These are phyloP conservation scores for Globisporangium takayamanum DNA, from an alignment of 352 stramenopile genomes.

Conservation along the genomic window DNA sequence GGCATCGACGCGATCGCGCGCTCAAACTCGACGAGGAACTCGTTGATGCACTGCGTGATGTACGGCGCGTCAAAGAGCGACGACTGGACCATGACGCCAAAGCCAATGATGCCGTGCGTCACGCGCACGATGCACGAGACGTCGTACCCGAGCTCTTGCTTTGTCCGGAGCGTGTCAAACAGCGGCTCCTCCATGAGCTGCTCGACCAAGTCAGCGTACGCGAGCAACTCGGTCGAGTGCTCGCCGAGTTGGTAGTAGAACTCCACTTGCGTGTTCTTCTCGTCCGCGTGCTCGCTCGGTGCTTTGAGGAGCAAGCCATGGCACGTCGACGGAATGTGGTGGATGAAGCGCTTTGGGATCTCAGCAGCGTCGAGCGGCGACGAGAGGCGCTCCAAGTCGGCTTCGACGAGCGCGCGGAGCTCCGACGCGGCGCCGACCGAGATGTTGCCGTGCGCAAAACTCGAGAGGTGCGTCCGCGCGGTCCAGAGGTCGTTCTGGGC, in stretches of 20 bases:
- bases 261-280: slow-evolving; percentile 83
- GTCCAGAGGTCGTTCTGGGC: slow-evolving; percentile 41
- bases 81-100: slow-evolving; percentile 80
- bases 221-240: slow-evolving; percentile 47
- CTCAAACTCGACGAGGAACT: slow-evolving; percentile 76
- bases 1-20: slow-evolving; percentile 65
- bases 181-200: slow-evolving; percentile 88
- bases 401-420: slow-evolving; percentile 39
- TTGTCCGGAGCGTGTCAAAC: slow-evolving; percentile 84
- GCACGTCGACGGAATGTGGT: slow-evolving; percentile 34
- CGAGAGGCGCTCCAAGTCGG: slow-evolving; percentile 30
- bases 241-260: slow-evolving; percentile 85
- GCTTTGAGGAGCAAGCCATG: slow-evolving; percentile 50
- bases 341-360: slow-evolving; percentile 48
- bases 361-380: slow-evolving; percentile 18
- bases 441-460: slow-evolving; percentile 76
- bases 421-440: slow-evolving; percentile 20
- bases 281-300: slow-evolving; percentile 57
- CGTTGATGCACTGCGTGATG: slow-evolving; percentile 59
- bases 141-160: slow-evolving; percentile 86
- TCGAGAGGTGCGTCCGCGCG: slow-evolving; percentile 37
- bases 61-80: slow-evolving; percentile 61
- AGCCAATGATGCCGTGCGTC: slow-evolving; percentile 78
- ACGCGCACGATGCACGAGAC: slow-evolving; percentile 83
- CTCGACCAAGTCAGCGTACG: slow-evolving; percentile 79